Evolutionary conservation across 2,329 filamentous ascomycete species (phyloP).

Genomic region (Fusarium compactum): DNA sequence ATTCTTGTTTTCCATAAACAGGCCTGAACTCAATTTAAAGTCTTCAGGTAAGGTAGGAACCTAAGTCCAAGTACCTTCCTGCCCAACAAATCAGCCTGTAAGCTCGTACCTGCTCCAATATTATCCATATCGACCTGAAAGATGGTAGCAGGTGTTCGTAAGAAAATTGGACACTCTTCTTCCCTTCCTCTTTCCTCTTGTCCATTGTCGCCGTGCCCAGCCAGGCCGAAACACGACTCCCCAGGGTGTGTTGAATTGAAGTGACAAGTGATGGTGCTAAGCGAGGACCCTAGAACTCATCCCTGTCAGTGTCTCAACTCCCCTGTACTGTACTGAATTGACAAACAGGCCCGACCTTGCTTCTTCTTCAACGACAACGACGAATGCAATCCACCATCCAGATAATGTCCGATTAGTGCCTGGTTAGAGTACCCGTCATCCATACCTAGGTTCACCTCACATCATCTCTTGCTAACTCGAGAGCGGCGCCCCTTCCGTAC

Average conservation of each 20-base stretch:
- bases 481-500: background rate
- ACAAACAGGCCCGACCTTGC: constrained; percentile 1
- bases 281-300: constrained; percentile 23
- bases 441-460: background rate
- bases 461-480: background rate
- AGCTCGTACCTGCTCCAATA: background rate
- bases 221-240: constrained; percentile 16
- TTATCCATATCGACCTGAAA: constrained; percentile 1
- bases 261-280: constrained; percentile 37
- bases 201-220: constrained; percentile 13
- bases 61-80: background rate
- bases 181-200: constrained; percentile 22
- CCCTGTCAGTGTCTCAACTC: constrained; percentile 20
- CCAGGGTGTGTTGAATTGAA: constrained; percentile 15
- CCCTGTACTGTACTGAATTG: constrained; percentile 5
- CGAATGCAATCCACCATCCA: background rate
- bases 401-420: constrained; percentile 7
- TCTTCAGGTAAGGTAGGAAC: constrained; percentile 10
- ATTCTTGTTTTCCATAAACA: background rate
- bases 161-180: constrained; percentile 7
- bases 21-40: constrained; percentile 26
- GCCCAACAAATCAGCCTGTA: background rate
- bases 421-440: constrained; percentile 16
- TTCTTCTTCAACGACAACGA: constrained; percentile 26
- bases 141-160: background rate